These are phyloP conservation scores for Diplodia intermedia DNA, from an alignment of 2,329 filamentous ascomycete species.

Conservation along the genomic window DNA sequence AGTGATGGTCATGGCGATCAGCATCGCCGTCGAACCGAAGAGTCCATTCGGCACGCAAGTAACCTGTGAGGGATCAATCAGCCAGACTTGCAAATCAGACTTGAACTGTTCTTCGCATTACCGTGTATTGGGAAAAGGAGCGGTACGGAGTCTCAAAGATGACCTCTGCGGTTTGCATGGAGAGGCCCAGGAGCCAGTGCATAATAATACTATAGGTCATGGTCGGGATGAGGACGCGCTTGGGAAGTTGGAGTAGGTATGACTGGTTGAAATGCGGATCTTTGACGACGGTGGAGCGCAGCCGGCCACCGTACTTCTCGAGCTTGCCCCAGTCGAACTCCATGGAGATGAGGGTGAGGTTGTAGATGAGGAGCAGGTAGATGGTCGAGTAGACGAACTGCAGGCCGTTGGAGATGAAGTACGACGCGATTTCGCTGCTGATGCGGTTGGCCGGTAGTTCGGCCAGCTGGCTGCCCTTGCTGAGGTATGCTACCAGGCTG, in stretches of 20 bases:
- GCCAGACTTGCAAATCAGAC: neutral
- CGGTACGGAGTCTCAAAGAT: slow-evolving; percentile 32
- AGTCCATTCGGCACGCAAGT: slow-evolving; percentile 21
- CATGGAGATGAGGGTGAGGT: slow-evolving; percentile 40
- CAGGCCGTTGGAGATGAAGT: slow-evolving; percentile 40
- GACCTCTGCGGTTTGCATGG: neutral
- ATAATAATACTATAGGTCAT: slow-evolving; percentile 42
- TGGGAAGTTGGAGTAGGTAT: slow-evolving; percentile 43
- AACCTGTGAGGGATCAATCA: neutral
- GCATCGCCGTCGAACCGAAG: slow-evolving; percentile 40
- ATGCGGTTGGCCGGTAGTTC: slow-evolving; percentile 37
- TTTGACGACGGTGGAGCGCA: slow-evolving; percentile 41
- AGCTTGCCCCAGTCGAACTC: slow-evolving; percentile 42
- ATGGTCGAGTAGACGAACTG: slow-evolving; percentile 43
- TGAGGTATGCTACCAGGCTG: neutral
- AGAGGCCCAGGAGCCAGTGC: slow-evolving; percentile 37
- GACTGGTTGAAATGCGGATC: slow-evolving; percentile 41
- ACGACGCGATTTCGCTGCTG: neutral
- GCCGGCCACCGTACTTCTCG: slow-evolving; percentile 37
- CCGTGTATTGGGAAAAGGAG: neutral
- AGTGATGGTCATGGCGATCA: slow-evolving; percentile 41
- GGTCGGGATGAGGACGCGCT: slow-evolving; percentile 40
- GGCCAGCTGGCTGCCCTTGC: too few species aligned
- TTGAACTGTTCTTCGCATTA: neutral
- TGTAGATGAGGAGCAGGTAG: slow-evolving; percentile 44